Evolutionary conservation across 768 basidiomycete species (phyloP).

Genomic region (Leccinum rimulosum): DNA sequence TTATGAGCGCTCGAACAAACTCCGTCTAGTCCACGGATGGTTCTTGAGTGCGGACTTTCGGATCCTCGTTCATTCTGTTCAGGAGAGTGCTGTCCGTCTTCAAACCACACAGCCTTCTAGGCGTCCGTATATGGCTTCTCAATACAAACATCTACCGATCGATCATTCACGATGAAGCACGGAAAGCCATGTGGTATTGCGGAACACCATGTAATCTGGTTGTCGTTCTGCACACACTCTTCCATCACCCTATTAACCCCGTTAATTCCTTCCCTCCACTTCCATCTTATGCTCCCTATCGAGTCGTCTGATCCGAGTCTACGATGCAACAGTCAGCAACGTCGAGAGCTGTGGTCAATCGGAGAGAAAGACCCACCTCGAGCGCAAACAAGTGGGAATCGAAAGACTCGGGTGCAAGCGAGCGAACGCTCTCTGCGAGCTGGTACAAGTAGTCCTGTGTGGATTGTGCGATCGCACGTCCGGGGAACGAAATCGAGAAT

Average conservation of each 20-base stretch:
- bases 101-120: neutral
- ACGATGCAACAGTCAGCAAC: neutral
- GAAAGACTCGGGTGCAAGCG: conserved; percentile 68
- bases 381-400: conserved; percentile 77
- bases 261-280: neutral
- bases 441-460: conserved; percentile 82
- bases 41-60: neutral
- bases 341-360: neutral
- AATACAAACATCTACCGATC: neutral
- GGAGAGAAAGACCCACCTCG: conserved; percentile 48
- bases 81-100: neutral
- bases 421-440: conserved; percentile 68
- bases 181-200: neutral
- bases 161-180: neutral
- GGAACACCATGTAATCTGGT: neutral
- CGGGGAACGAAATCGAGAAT: neutral
- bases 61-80: neutral
- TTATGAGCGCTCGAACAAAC: neutral
- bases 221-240: neutral
- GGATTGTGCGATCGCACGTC: neutral
- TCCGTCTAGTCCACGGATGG: neutral
- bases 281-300: conserved; percentile 1
- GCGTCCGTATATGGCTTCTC: too few relatives aligned
- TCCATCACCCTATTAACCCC: neutral
- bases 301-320: conserved; percentile 14